These are phyloP conservation scores for Papiliotrema nemorosa DNA, from an alignment of 1,284 basidiomycete species.

Conservation along the genomic window DNA sequence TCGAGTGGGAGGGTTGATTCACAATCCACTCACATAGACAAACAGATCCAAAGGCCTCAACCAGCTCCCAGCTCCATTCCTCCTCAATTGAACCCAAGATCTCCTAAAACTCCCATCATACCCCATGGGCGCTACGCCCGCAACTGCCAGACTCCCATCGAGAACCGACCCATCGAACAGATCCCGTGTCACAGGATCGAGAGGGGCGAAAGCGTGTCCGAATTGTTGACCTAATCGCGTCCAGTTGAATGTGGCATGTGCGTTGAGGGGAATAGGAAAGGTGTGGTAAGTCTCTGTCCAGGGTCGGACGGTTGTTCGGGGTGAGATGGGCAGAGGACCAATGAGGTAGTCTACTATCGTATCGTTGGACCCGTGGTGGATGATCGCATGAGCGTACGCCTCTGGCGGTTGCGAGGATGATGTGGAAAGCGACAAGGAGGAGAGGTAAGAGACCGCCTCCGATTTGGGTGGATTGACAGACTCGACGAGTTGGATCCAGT, in stretches of 20 bases:
- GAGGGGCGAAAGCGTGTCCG: constrained; percentile 10
- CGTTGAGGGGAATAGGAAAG: constrained; percentile 14
- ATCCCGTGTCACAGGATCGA: constrained; percentile 44
- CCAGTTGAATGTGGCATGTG: constrained; percentile 22
- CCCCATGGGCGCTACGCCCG: constrained; percentile 7
- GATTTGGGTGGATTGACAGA: constrained; percentile 35
- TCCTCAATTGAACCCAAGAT: constrained; percentile 18
- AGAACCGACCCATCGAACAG: constrained; percentile 24
- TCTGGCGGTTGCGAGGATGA: constrained; percentile 5
- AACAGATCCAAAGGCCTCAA: constrained; percentile 57
- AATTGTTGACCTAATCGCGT: constrained; percentile 49
- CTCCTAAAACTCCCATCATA: constrained; percentile 61
- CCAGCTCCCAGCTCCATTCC: constrained; percentile 44
- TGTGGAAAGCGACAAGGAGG: too few relatives aligned
- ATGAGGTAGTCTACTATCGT: constrained; percentile 42
- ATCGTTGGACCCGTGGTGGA: constrained; percentile 51
- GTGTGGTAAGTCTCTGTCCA: constrained; percentile 23
- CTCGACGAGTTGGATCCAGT: constrained; percentile 38
- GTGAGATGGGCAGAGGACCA: constrained; percentile 37
- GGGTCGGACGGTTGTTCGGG: constrained; percentile 12
- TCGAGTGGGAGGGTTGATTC: too few relatives aligned
- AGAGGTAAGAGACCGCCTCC: constrained; percentile 28
- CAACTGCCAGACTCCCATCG: constrained; percentile 6
- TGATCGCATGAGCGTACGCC: constrained; percentile 47
- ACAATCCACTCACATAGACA: constrained; percentile 11